Evolutionary conservation across 352 stramenopile species (phyloP).

Genomic region (Halophytophthora polymorphica): DNA sequence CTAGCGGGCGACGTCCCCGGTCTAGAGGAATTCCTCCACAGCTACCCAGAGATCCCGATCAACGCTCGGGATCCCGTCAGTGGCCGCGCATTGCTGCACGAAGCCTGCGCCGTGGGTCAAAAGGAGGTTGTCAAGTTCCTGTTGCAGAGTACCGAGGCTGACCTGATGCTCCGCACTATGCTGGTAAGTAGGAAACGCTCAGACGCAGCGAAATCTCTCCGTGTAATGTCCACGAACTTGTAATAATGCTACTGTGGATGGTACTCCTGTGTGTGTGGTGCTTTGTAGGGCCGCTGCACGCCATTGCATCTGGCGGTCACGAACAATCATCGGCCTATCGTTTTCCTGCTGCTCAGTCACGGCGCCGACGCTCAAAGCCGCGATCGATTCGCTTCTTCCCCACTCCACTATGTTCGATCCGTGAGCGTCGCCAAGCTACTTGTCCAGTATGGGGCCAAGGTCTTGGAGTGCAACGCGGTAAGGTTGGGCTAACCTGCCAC

Average conservation of each 20-base stretch:
- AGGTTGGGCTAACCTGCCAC: neutral
- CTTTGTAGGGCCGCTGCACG: constrained; percentile 48
- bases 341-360: constrained; percentile 68
- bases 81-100: constrained; percentile 58
- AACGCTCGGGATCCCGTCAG: constrained; percentile 34
- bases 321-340: constrained; percentile 52
- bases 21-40: constrained; percentile 20
- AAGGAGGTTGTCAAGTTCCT: constrained; percentile 57
- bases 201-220: no score
- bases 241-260: no score
- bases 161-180: constrained; percentile 63
- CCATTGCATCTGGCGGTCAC: constrained; percentile 59
- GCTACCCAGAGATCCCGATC: constrained; percentile 19
- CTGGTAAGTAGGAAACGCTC: constrained; percentile 27
- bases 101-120: constrained; percentile 49
- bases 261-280: neutral
- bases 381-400: constrained; percentile 61
- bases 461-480: constrained; percentile 63
- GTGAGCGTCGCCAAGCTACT: constrained; percentile 63
- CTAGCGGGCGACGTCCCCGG: constrained; percentile 24
- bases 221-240: no score
- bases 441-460: constrained; percentile 49
- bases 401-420: constrained; percentile 70
- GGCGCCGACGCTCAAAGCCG: constrained; percentile 49
- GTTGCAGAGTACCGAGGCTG: constrained; percentile 36